Conservation (phyloP, 129 eudicot species). For the Centrapalus pauciflorus region DNA sequence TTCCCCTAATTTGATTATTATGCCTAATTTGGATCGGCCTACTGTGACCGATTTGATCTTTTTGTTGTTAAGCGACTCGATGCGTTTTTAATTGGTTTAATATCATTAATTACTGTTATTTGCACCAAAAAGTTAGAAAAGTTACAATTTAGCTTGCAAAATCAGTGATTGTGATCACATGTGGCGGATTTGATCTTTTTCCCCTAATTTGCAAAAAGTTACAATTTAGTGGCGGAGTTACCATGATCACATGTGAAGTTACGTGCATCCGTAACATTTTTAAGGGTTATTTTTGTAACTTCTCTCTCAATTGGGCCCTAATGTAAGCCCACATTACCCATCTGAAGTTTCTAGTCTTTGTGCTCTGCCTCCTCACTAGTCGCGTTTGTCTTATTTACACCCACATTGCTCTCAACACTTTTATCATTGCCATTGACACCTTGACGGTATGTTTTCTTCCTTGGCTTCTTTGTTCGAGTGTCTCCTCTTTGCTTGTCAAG, state of each 20-base stretch:
- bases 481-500: background rate
- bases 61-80: too few relatives aligned
- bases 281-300: slow-evolving; percentile 7
- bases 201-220: background rate
- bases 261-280: background rate
- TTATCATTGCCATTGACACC: slow-evolving; percentile 10
- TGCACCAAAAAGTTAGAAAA: too few relatives aligned
- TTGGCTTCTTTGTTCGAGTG: background rate
- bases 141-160: too few relatives aligned
- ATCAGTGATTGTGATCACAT: too few relatives aligned
- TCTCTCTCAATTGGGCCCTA: background rate
- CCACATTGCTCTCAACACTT: background rate
- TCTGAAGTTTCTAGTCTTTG: background rate
- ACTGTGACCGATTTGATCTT: too few relatives aligned
- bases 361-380: background rate
- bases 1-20: too few relatives aligned
- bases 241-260: background rate
- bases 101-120: too few relatives aligned
- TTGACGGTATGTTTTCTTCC: slow-evolving; percentile 8
- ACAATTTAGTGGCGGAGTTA: background rate
- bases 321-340: background rate
- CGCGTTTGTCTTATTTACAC: background rate
- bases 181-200: too few relatives aligned
- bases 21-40: too few relatives aligned
- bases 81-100: too few relatives aligned